Percentiles rank a stretch among this genome's conserved stretches.
phyloP scores from a whole-genome alignment of 768 basidiomycete species.

The Russula griseocarnosa region DNA sequence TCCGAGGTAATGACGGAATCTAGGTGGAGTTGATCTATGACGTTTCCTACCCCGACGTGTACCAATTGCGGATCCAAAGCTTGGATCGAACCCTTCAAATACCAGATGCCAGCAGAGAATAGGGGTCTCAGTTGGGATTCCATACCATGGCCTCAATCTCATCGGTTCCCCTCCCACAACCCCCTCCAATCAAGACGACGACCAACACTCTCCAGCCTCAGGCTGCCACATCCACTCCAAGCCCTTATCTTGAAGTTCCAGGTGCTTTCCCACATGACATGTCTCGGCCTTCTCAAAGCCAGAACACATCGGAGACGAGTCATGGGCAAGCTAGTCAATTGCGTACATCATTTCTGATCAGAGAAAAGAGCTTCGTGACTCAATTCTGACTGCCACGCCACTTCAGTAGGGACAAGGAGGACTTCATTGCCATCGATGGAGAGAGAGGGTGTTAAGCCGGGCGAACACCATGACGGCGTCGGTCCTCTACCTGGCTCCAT shows the following conservation, averaged over 20 bases:
- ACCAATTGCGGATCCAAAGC: conserved; percentile 15
- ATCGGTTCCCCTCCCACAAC: not conserved
- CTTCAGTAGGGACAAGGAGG: not conserved
- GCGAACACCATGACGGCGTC: conserved; percentile 39
- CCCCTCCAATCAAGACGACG: conserved; percentile 21
- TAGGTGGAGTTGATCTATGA: conserved; percentile 14
- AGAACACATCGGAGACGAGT: not conserved
- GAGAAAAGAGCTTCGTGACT: not conserved
- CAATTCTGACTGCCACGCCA: not conserved
- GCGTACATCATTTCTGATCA: not conserved
- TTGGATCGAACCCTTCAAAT: conserved; percentile 21
- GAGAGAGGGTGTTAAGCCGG: conserved; percentile 35
- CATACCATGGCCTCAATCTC: conserved; percentile 8
- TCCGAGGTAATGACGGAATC: conserved; percentile 7
- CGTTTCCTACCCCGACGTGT: not conserved
- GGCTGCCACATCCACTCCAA: conserved; percentile 1
- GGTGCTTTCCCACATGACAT: conserved; percentile 20
- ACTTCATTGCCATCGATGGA: conserved; percentile 39
- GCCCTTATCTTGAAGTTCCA: conserved; percentile 18
- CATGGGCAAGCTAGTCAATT: not conserved
- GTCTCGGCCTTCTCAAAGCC: not conserved
- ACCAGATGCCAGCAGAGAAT: conserved; percentile 5
- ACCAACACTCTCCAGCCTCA: conserved; percentile 12
- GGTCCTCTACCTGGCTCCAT: conserved; percentile 48
- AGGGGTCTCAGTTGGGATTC: conserved; percentile 21